These are phyloP conservation scores for Prunus padus DNA, from an alignment of 306 rosid genomes.

Conservation along the genomic window DNA sequence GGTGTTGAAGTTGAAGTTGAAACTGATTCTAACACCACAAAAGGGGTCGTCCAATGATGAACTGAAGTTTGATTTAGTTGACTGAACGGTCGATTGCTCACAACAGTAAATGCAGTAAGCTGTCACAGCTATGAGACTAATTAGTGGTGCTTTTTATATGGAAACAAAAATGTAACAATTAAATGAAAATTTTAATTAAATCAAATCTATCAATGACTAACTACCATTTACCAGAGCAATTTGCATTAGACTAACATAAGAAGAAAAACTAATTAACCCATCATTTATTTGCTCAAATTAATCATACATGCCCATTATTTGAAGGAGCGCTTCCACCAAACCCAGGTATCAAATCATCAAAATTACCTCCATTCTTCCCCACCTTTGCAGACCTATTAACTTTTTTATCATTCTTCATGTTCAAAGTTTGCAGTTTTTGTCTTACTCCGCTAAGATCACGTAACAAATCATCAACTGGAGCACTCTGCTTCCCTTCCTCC, in stretches of 20 bases:
- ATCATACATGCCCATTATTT: conserved; percentile 55
- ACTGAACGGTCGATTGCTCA: conserved; percentile 26
- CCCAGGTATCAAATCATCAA: conserved; percentile 74
- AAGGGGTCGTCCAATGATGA: conserved; percentile 58
- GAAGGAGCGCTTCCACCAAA: conserved; percentile 54
- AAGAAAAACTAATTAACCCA: neutral
- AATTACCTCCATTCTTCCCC: conserved; percentile 22
- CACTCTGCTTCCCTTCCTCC: conserved; percentile 38
- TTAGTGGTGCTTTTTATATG: too few relatives aligned
- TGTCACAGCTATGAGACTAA: neutral
- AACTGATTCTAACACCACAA: conserved; percentile 56
- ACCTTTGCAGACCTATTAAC: conserved; percentile 9
- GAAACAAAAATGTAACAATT: too few relatives aligned
- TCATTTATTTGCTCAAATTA: neutral
- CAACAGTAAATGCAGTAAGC: neutral
- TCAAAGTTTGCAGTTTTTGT: conserved; percentile 19
- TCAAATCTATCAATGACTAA: too few relatives aligned
- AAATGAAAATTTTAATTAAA: too few relatives aligned
- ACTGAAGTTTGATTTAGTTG: conserved; percentile 28
- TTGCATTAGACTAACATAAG: too few relatives aligned
- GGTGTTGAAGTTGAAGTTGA: conserved; percentile 46
- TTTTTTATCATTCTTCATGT: conserved; percentile 6
- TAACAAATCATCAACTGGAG: conserved; percentile 49
- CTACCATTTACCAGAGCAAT: too few relatives aligned
- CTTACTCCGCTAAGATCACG: conserved; percentile 44